These are phyloP conservation scores for Coemansia sp. DNA, from an alignment of 192 early-diverging fungal species.

Conservation along the genomic window DNA sequence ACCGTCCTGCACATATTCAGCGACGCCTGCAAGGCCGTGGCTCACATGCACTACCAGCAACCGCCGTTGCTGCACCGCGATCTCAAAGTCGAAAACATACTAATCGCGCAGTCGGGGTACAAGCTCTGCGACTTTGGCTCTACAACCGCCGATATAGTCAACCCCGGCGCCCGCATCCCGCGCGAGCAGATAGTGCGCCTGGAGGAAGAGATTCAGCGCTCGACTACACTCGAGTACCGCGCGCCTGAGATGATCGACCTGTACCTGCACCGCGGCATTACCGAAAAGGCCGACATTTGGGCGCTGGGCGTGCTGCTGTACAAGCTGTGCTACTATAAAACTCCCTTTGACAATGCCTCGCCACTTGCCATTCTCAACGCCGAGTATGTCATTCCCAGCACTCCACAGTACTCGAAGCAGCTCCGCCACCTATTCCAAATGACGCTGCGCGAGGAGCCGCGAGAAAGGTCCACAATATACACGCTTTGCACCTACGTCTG, in stretches of 20 bases:
- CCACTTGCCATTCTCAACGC: slow-evolving; percentile 88
- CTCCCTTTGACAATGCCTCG: slow-evolving; percentile 93
- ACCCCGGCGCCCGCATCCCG: slow-evolving; percentile 39
- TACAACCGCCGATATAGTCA: slow-evolving; percentile 55
- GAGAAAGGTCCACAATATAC: slow-evolving; percentile 79
- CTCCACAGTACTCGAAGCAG: slow-evolving; percentile 68
- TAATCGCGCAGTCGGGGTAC: slow-evolving; percentile 67
- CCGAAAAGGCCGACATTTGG: slow-evolving; percentile 83
- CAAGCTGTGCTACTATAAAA: slow-evolving; percentile 95
- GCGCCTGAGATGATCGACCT: slow-evolving; percentile 96
- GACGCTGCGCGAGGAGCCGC: slow-evolving; percentile 78
- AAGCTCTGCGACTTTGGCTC: slow-evolving; percentile 99
- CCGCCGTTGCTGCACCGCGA: slow-evolving; percentile 88
- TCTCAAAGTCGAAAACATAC: slow-evolving; percentile 85
- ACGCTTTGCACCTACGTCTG: slow-evolving; percentile 73
- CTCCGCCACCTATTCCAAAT: slow-evolving; percentile 65
- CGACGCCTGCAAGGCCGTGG: slow-evolving; percentile 84
- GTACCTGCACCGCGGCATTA: slow-evolving; percentile 79
- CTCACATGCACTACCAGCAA: slow-evolving; percentile 85
- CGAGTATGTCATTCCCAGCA: slow-evolving; percentile 75
- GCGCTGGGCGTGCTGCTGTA: slow-evolving; percentile 94
- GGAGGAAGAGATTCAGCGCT: slow-evolving; percentile 89
- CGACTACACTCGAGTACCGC: slow-evolving; percentile 96
- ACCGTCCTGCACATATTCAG: slow-evolving; percentile 90
- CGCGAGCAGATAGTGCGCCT: slow-evolving; percentile 71